Conservation (phyloP, 805 yeast species). For the Schwanniomyces pseudopolymorphus region DNA sequence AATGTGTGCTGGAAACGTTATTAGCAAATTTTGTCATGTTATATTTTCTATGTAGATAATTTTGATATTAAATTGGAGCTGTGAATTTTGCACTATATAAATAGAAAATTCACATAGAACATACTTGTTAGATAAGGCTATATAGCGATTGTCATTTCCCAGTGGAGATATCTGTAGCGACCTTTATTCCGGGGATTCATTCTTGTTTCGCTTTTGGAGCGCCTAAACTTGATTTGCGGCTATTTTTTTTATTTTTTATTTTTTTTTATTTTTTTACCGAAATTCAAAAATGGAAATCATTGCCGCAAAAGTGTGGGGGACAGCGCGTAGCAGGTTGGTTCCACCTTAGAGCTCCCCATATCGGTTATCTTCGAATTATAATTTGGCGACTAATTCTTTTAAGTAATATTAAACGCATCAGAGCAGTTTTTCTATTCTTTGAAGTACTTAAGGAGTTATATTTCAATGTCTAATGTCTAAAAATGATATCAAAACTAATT, state of each 20-base stretch:
- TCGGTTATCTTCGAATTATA: neutral
- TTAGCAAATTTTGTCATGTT: neutral
- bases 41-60: too few species aligned
- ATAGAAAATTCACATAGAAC: neutral
- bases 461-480: neutral
- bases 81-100: too few species aligned
- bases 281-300: neutral
- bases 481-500: neutral
- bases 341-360: neutral
- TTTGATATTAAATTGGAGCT: too few species aligned
- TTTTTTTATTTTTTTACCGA: too few species aligned
- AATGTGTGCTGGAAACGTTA: conserved; percentile 3
- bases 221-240: neutral
- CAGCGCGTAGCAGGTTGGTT: neutral
- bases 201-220: too few species aligned
- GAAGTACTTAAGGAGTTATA: neutral
- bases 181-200: too few species aligned
- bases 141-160: neutral
- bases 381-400: neutral
- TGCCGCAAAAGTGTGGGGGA: neutral
- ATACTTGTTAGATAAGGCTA: too few species aligned
- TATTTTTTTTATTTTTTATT: too few species aligned
- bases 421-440: too few species aligned
- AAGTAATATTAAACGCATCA: neutral
- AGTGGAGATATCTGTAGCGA: too few species aligned